Base-by-base conservation (phyloP, 2,329 filamentous ascomycete species). In the Aspergillus arachidicola region DNA sequence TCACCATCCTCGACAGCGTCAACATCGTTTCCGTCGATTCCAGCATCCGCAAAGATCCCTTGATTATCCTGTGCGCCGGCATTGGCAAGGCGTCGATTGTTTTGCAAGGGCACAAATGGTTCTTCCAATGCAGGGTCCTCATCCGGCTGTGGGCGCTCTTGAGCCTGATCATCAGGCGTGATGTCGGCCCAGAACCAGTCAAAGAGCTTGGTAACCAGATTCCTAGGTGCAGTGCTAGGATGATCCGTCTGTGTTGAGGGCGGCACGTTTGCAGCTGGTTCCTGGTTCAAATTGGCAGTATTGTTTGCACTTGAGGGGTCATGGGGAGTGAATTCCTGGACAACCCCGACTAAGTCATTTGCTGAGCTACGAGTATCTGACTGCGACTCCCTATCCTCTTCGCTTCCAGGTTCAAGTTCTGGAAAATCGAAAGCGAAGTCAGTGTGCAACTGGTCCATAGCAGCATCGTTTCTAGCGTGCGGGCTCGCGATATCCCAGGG, bases 1-100 rank as follows among this genome's bases (percentile, higher is more conserved):
- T 99, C 95, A 11, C 91, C 91, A 69, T 97, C 91, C 50, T 84
- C 83, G 19, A 81, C 76, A n/a, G 79, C 81, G 67, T 85, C 82
- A 54, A 76, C 81, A 64, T 89, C 87, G 53, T 88, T 87, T 14
- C 81, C 72, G 70, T 97, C 92, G 41, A 94, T 26, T 21, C 69
- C 90, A 58, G 87, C 87, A 26, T 87, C 82, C 1, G 86, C 86
- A 12, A 66, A 68, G n/a, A 67, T 51, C 19, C 53, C 68, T 62
- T 66, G 65, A 28, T 68, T 62, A 26, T 67, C 65, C 2, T 64
- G 60, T 9, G 41, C 60, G 36, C 76, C 77, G 6, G 73, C 71
- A 6, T 77, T 72, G 38, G 72, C 77, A 32, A 74, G 76, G 12
- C 74, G 81, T 36, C 80, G 78, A 16, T 79, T 79, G 51, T 79